Conservation (phyloP, 768 basidiomycete genomes). For the Tylopilus intermedius region DNA sequence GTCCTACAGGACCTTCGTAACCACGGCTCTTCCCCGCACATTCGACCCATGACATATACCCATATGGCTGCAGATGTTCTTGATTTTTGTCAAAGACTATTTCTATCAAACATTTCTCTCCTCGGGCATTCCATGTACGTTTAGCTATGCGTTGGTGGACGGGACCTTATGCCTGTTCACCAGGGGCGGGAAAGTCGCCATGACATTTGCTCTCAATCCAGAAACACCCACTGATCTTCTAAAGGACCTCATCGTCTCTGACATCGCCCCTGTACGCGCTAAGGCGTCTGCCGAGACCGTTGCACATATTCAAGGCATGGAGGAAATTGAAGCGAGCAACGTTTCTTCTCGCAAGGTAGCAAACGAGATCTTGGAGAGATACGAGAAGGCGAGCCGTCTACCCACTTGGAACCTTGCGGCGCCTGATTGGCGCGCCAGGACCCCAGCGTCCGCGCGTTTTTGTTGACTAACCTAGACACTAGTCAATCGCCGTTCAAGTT, state of each 20-base stretch:
- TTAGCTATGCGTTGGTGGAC: not conserved
- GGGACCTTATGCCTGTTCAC: slow-evolving; percentile 2
- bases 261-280: slow-evolving; percentile 71
- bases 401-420: too few relatives aligned
- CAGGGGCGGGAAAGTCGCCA: slow-evolving; percentile 85
- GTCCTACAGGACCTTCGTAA: slow-evolving; percentile 74
- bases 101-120: slow-evolving; percentile 59
- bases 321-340: slow-evolving; percentile 54
- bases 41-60: slow-evolving; percentile 64
- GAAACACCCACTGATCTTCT: slow-evolving; percentile 40
- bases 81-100: slow-evolving; percentile 54
- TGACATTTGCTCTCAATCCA: slow-evolving; percentile 56
- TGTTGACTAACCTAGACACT: slow-evolving; percentile 72
- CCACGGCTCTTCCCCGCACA: slow-evolving; percentile 80
- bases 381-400: slow-evolving; percentile 51
- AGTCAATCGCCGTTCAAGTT: slow-evolving; percentile 48
- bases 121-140: slow-evolving; percentile 89
- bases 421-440: slow-evolving; percentile 47
- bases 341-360: slow-evolving; percentile 67
- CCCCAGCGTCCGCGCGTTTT: slow-evolving; percentile 68
- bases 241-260: slow-evolving; percentile 64
- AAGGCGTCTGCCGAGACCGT: slow-evolving; percentile 59
- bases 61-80: slow-evolving; percentile 79
- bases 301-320: slow-evolving; percentile 68
- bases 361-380: slow-evolving; percentile 53